These are phyloP conservation scores for Erysimum cheiri DNA, from an alignment of 441 rosid species.

Conservation along the genomic window DNA sequence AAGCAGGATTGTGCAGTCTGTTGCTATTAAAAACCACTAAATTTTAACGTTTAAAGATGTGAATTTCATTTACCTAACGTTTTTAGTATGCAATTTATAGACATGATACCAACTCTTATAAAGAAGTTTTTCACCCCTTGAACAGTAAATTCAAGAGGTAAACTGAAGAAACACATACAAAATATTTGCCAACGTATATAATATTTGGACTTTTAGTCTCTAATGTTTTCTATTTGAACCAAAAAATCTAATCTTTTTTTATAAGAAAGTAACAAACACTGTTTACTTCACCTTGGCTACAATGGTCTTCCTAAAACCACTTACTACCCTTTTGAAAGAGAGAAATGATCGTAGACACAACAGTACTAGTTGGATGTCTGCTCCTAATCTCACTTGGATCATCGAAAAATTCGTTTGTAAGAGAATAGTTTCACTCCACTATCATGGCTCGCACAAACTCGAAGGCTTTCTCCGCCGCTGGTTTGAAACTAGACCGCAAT, in stretches of 20 bases:
- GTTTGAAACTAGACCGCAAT: too few species aligned
- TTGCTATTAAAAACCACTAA: constrained; percentile 14
- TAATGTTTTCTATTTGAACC: not conserved
- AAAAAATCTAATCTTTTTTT: too few species aligned
- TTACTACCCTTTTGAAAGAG: too few species aligned
- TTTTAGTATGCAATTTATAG: constrained; percentile 31
- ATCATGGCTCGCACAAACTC: too few species aligned
- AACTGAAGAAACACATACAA: not conserved
- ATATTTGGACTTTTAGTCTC: not conserved
- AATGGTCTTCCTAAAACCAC: too few species aligned
- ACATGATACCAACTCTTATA: constrained; percentile 30
- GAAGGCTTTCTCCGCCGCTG: too few species aligned
- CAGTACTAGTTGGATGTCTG: too few species aligned
- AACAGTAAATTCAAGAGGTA: not conserved
- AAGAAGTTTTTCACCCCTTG: not conserved
- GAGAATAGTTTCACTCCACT: too few species aligned
- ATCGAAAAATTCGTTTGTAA: too few species aligned
- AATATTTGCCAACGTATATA: not conserved
- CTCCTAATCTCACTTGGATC: too few species aligned
- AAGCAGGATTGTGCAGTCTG: constrained; percentile 7
- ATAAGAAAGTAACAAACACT: not conserved
- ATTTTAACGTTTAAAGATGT: constrained; percentile 22
- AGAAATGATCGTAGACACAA: too few species aligned
- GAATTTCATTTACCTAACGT: constrained; percentile 30
- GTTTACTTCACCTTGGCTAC: not conserved